Conservation (phyloP, 2,329 filamentous ascomycete genomes). For the Pestalotiopsis sp. region DNA sequence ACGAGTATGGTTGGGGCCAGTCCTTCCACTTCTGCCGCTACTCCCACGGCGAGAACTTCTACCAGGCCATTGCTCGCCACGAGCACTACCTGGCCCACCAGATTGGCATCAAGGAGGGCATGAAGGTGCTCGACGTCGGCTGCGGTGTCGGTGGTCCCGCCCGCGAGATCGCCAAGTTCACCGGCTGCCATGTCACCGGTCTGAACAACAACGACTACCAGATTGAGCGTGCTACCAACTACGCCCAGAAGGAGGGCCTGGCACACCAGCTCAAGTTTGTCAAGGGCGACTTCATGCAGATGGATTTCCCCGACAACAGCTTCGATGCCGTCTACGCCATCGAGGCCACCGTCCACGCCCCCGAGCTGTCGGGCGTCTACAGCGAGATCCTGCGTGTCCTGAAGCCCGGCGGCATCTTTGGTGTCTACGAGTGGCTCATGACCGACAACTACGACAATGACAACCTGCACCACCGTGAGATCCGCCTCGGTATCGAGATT, state of each 20-base stretch:
- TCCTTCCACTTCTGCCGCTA: slow-evolving; percentile 98
- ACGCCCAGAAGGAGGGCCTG: slow-evolving; percentile 80
- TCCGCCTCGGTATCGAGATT: slow-evolving; percentile 92
- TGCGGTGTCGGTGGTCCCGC: slow-evolving; percentile 96
- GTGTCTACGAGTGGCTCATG: slow-evolving; percentile 99
- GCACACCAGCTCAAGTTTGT: slow-evolving; percentile 79
- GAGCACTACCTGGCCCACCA: slow-evolving; percentile 95
- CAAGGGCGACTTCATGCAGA: slow-evolving; percentile 99
- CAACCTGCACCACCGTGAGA: slow-evolving; percentile 82
- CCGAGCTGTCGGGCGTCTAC: slow-evolving; percentile 88
- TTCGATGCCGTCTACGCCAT: slow-evolving; percentile 98
- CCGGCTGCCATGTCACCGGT: slow-evolving; percentile 83
- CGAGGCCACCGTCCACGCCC: slow-evolving; percentile 94
- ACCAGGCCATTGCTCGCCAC: slow-evolving; percentile 90
- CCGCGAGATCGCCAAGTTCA: slow-evolving; percentile 94
- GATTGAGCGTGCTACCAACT: slow-evolving; percentile 87
- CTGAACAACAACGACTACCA: slow-evolving; percentile 99
- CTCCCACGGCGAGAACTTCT: slow-evolving; percentile 81
- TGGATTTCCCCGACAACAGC: slow-evolving; percentile 87
- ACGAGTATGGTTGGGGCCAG: slow-evolving; percentile 96
- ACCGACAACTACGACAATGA: slow-evolving; percentile 91
- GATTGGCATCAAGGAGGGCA: slow-evolving; percentile 82
- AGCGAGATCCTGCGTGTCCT: slow-evolving; percentile 91
- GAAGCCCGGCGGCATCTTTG: slow-evolving; percentile 94
- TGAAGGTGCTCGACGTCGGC: slow-evolving; percentile 92